Evolutionary conservation across 805 yeast species (phyloP).

Genomic region (Metschnikowia santaceciliae): DNA sequence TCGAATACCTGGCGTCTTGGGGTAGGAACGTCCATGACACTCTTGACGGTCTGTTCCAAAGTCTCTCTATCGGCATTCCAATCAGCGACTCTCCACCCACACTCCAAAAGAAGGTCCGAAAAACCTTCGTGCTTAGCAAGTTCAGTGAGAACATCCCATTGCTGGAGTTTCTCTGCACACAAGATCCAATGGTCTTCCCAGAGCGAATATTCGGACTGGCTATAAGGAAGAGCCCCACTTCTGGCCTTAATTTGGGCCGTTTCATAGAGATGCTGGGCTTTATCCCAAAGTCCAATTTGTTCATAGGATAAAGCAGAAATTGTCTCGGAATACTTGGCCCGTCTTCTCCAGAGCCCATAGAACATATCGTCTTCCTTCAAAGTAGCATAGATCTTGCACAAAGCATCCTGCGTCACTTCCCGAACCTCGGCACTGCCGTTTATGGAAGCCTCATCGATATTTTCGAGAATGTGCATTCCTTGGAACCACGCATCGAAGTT

Average conservation of each 20-base stretch:
- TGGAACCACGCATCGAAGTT: conserved; percentile 91
- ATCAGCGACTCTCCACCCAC: conserved; percentile 99
- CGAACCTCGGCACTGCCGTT: conserved; percentile 70
- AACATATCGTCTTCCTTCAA: conserved; percentile 95
- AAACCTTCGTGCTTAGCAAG: conserved; percentile 97
- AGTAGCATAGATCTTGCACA: conserved; percentile 82
- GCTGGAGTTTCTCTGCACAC: conserved; percentile 95
- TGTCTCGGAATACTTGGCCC: conserved; percentile 92
- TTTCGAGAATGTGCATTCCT: conserved; percentile 79
- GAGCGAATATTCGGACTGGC: conserved; percentile 88
- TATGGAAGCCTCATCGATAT: conserved; percentile 51
- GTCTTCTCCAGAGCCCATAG: conserved; percentile 95
- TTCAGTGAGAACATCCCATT: conserved; percentile 96
- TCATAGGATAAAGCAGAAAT: conserved; percentile 90
- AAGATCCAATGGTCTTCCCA: conserved; percentile 99
- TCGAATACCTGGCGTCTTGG: conserved; percentile 95
- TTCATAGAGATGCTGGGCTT: conserved; percentile 90
- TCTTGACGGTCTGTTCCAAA: conserved; percentile 86
- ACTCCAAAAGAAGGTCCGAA: conserved; percentile 89
- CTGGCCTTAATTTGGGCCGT: conserved; percentile 96
- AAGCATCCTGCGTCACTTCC: conserved; percentile 85
- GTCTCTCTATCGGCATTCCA: conserved; percentile 97
- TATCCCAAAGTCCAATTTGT: conserved; percentile 92
- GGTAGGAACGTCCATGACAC: conserved; percentile 98
- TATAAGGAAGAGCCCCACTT: conserved; percentile 90